phyloP scores from a whole-genome alignment of 2,329 filamentous ascomycete species.

The Alternaria sp. region DNA sequence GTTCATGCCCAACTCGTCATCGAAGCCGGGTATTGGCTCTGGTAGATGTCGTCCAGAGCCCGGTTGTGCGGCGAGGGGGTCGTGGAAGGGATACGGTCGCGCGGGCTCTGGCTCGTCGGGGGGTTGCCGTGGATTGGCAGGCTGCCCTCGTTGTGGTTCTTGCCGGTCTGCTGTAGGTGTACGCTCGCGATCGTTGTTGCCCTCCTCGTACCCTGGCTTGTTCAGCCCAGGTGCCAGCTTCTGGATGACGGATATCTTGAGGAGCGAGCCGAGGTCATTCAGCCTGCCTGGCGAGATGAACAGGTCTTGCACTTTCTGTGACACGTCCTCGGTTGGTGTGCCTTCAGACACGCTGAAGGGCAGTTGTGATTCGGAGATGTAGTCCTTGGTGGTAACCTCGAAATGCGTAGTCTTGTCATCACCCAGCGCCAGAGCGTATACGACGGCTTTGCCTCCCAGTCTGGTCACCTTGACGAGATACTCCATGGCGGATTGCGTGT shows the following conservation, averaged over 20 bases:
- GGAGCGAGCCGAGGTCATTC: constrained; percentile 70
- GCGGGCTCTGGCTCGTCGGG: constrained; percentile 64
- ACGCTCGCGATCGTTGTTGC: constrained; percentile 24
- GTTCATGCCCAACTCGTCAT: constrained; percentile 89
- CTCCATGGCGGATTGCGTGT: constrained; percentile 83
- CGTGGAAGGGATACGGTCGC: constrained; percentile 72
- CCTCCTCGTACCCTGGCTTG: constrained; percentile 79
- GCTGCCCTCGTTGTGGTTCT: constrained; percentile 41
- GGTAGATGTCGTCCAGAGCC: constrained; percentile 69
- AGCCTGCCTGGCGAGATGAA: constrained; percentile 80
- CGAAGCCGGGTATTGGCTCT: constrained; percentile 87
- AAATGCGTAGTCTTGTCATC: constrained; percentile 83
- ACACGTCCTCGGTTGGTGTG: constrained; percentile 56
- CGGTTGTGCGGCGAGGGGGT: constrained; percentile 69
- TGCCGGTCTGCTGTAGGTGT: constrained; percentile 54
- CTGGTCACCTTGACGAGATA: constrained; percentile 84
- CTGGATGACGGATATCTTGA: constrained; percentile 84
- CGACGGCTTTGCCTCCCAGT: constrained; percentile 82
- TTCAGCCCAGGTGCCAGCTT: constrained; percentile 79
- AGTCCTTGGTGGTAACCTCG: constrained; percentile 78
- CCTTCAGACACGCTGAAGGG: constrained; percentile 61
- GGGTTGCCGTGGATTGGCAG: constrained; percentile 59
- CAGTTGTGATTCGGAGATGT: constrained; percentile 70
- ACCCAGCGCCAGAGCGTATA: constrained; percentile 79
- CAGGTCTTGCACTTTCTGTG: constrained; percentile 60